These are phyloP conservation scores for Brassica rapa DNA, from an alignment of 345 rosid genomes.

Conservation along the genomic window DNA sequence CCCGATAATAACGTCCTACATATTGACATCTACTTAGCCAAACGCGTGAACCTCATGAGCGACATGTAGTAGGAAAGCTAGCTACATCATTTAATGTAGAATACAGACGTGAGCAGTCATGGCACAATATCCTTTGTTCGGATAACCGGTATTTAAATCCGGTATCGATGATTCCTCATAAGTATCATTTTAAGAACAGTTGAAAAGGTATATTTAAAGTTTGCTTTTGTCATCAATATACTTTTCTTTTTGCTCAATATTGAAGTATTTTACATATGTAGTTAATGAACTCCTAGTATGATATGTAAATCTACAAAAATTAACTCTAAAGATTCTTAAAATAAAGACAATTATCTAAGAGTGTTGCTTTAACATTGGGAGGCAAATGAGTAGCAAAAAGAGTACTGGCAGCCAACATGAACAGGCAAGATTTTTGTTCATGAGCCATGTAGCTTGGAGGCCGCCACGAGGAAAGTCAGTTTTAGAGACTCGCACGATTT, in stretches of 20 bases:
- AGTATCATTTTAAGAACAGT: background rate
- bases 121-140: background rate
- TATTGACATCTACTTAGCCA: background rate
- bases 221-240: background rate
- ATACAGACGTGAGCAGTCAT: background rate
- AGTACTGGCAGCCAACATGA: background rate
- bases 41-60: background rate
- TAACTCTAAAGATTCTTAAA: no score
- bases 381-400: background rate
- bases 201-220: background rate
- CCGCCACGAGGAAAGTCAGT: conserved; percentile 16
- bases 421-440: background rate
- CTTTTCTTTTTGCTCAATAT: background rate
- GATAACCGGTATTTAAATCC: background rate
- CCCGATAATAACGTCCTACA: background rate
- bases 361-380: background rate
- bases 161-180: background rate
- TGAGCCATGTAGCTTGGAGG: background rate
- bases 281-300: background rate
- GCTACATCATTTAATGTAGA: background rate
- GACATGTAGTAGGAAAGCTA: background rate
- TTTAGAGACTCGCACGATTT: background rate
- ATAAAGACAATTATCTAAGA: background rate
- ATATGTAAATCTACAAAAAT: background rate
- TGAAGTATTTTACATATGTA: background rate